Evolutionary conservation across 108 stramenopile species (phyloP).

Genomic region (Hondaea fermentalgiana): DNA sequence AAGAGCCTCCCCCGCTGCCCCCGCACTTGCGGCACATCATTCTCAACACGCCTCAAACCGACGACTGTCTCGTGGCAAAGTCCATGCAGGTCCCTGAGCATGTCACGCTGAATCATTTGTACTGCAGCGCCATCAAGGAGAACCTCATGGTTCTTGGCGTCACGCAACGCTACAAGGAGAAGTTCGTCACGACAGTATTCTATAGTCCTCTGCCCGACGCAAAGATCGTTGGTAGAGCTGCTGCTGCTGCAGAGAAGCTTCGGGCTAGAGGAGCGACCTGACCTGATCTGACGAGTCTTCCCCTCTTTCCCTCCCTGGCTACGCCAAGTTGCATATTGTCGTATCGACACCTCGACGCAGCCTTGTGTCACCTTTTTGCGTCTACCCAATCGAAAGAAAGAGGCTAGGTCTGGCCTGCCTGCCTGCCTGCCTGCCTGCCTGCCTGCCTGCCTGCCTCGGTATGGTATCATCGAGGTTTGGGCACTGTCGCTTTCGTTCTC

Average conservation of each 20-base stretch:
- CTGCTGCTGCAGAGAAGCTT: neutral
- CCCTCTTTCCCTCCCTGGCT: neutral
- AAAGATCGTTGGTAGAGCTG: neutral
- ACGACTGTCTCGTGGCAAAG: slow-evolving; percentile 61
- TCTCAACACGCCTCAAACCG: slow-evolving; percentile 80
- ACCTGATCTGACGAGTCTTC: neutral
- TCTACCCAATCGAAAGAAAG: too few species aligned
- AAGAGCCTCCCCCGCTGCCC: slow-evolving; percentile 98
- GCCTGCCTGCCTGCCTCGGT: too few species aligned
- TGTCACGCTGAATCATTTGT: slow-evolving; percentile 95
- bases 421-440: too few species aligned
- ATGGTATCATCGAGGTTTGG: too few species aligned
- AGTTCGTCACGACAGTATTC: slow-evolving; percentile 92
- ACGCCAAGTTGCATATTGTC: neutral
- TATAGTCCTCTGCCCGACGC: slow-evolving; percentile 43
- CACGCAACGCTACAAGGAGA: slow-evolving; percentile 88
- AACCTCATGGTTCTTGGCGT: slow-evolving; percentile 98
- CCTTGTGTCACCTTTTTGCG: too few species aligned
- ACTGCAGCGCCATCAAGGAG: slow-evolving; percentile 97
- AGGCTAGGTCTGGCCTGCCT: too few species aligned
- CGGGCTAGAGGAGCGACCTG: neutral
- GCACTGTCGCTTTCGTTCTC: too few species aligned
- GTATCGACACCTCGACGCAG: too few species aligned
- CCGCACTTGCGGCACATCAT: slow-evolving; percentile 97
- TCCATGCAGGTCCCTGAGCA: slow-evolving; percentile 90